Evolutionary conservation across 1,284 basidiomycete genomes (phyloP), one percentile per base, ranked within the genome.

Genomic region (Austroboletus niveus): DNA sequence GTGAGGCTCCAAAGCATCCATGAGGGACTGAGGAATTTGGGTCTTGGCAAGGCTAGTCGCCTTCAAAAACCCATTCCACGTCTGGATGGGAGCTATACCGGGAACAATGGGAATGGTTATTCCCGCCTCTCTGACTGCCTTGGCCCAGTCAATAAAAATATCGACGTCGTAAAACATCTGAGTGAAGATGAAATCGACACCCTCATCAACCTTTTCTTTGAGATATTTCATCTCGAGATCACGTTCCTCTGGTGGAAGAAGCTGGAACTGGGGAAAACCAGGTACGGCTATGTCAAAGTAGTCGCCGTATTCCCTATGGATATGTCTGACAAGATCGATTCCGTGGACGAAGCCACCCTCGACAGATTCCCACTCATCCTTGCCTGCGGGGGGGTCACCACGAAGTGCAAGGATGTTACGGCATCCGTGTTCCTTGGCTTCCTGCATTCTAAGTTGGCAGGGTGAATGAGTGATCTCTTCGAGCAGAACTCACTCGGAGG

Each of bases 31-130:
- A 0, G 97, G 96, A 30, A 99, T 93, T 27, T 82, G 66, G 22
- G 86, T 96, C 61, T 88, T 85, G 49, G 96, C 92, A 40, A 98
- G 79, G 60, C 81, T 87, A 8, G 95, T 95, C 57, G 95, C 93
- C 49, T 93, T 91, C 70, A 89, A 81, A 74, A 98, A 98, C 27
- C 94, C 95, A 60, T 95, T 94, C 88, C 94, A 98, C 35, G 93
- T 98, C 72, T 99, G 96, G 58, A 99, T 95, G 6, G 96, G 96
- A 73, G 94, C 95, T 64, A 99, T 91, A 38, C 93, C 93, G 22
- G 97, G 97, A 7, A 99, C 86, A 66, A 99, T 94, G 15, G 97
- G 96, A 24, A 96, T 80, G 1, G 85, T 92, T 70, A 99, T 97
- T 8, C 96, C 93, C 8, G 87, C 89, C 10, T 76, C 86, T 52